A percentile compares a stretch with the other conserved stretches of the same genome.
phyloP scores from a whole-genome alignment of 2,329 filamentous ascomycete species.

The Huntiella omanensis region DNA sequence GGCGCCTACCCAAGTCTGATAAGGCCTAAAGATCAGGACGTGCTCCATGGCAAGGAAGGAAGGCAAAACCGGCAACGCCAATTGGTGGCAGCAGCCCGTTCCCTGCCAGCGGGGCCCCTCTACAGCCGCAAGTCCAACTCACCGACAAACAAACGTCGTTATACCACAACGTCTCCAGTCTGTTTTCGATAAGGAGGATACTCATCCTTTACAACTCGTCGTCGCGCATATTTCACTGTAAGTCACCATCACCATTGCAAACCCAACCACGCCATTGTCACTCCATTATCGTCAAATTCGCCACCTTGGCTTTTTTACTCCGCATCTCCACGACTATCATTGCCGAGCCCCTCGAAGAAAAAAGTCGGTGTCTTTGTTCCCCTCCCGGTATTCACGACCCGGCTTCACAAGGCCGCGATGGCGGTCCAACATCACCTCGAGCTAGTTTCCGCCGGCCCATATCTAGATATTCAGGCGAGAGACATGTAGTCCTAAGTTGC shows the following conservation, averaged over 20 bases:
- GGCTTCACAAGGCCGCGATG: background rate
- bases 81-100: background rate
- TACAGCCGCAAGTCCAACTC: conserved; percentile 6
- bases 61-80: background rate
- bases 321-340: background rate
- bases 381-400: background rate
- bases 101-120: conserved; percentile 3
- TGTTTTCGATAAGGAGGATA: conserved; percentile 10
- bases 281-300: background rate
- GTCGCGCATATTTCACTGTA: conserved; percentile 10
- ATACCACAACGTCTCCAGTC: conserved; percentile 8
- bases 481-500: background rate
- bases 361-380: background rate
- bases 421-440: background rate
- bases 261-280: background rate
- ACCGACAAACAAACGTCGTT: conserved; percentile 12
- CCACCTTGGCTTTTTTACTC: background rate
- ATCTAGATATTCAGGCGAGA: background rate
- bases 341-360: background rate
- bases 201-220: conserved; percentile 10
- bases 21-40: background rate
- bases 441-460: background rate
- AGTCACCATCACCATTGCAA: background rate
- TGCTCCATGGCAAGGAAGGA: background rate
- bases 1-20: conserved; percentile 2